A percentile compares a stretch with the other conserved stretches of the same genome.
phyloP scores from a whole-genome alignment of 2,329 filamentous ascomycete species.

The Macrophomina tecta region DNA sequence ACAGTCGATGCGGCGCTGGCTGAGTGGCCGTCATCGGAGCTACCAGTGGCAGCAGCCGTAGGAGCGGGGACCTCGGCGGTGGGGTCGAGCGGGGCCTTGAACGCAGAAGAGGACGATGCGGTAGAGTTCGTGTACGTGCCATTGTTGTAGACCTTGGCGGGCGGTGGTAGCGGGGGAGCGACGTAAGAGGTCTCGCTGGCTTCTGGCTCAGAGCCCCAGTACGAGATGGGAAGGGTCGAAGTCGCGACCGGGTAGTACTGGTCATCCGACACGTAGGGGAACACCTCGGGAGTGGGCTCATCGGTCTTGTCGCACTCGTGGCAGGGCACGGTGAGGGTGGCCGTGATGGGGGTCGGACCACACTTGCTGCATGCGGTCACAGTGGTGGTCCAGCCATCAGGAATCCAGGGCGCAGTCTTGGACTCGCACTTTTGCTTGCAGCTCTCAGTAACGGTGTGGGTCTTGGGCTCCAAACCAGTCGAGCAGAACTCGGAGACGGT shows the following conservation, averaged over 20 bases:
- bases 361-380: background rate
- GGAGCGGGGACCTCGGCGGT: background rate
- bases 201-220: background rate
- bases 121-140: background rate
- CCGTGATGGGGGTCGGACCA: constrained; percentile 1
- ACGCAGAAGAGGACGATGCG: background rate
- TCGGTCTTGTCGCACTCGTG: background rate
- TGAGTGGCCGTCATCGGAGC: background rate
- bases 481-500: constrained; percentile 19
- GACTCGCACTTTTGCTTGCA: constrained; percentile 2
- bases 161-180: background rate
- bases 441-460: constrained; percentile 9
- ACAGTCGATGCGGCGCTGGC: background rate
- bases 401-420: background rate
- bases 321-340: constrained; percentile 12
- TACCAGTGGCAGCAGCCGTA: background rate
- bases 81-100: background rate
- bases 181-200: background rate
- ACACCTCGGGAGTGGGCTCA: background rate
- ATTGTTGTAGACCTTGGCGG: background rate
- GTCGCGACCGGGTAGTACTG: background rate
- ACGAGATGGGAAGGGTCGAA: background rate
- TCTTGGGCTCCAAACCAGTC: background rate
- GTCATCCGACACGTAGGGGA: background rate
- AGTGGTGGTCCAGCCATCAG: constrained; percentile 5